A percentile compares a stretch with the other conserved stretches of the same genome.
Evolutionary conservation across 306 rosid genomes (phyloP).

Genomic region (Gastrolobium villosum): DNA sequence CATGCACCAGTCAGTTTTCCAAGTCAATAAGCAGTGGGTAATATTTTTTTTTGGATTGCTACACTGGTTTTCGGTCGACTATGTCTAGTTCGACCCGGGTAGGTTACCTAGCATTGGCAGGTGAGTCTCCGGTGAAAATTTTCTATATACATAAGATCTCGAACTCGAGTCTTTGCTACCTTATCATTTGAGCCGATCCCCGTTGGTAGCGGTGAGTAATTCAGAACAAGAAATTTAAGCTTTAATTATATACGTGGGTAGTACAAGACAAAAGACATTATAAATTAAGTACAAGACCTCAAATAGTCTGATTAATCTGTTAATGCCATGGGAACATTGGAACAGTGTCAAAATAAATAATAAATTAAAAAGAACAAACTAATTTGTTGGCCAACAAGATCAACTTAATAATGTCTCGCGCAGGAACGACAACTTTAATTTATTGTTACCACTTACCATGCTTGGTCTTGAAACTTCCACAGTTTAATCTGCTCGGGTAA

Average conservation of each 20-base stretch:
- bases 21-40: neutral
- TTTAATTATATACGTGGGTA: too few relatives aligned
- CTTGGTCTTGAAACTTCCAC: slow-evolving; percentile 26
- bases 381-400: slow-evolving; percentile 31
- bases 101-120: too few relatives aligned
- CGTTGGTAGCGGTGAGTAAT: too few relatives aligned
- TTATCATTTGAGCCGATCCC: too few relatives aligned
- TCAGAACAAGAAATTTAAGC: too few relatives aligned
- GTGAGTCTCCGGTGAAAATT: too few relatives aligned
- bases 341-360: slow-evolving; percentile 36
- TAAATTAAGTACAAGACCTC: slow-evolving; percentile 13
- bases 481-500: neutral
- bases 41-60: too few relatives aligned
- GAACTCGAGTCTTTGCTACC: too few relatives aligned
- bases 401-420: slow-evolving; percentile 33
- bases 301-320: slow-evolving; percentile 36
- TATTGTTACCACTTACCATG: slow-evolving; percentile 24
- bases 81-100: too few relatives aligned
- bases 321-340: slow-evolving; percentile 31
- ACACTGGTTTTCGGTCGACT: too few relatives aligned
- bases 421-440: slow-evolving; percentile 38
- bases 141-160: too few relatives aligned
- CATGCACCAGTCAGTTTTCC: neutral
- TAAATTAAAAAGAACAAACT: slow-evolving; percentile 10
- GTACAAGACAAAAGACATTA: slow-evolving; percentile 37